Base-by-base conservation (phyloP, 768 basidiomycete species). In the Porpolomopsis calyptriformis region DNA sequence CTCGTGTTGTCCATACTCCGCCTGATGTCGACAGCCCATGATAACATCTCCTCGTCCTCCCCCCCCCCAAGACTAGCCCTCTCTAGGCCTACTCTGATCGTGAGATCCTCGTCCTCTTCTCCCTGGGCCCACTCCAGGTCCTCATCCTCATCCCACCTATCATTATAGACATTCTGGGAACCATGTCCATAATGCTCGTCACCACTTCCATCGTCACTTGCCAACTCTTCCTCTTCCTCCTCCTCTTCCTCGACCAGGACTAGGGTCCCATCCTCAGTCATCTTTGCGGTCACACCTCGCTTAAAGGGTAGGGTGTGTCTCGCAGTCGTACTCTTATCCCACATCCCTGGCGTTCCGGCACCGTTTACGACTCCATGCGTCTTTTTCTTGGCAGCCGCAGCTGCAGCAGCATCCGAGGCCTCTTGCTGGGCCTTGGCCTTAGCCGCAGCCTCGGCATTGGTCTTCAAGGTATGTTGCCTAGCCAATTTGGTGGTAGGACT, bases 401-500 rank as follows among this genome's bases (percentile, higher is more conserved):
- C 49, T 94, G 77, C 4, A 92, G 94, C n/a, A n/a, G n/a, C n/a
- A n/a, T n/a, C n/a, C n/a, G n/a, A n/a, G n/a, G n/a, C n/a, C n/a
- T n/a, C n/a, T n/a, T n/a, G n/a, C n/a, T n/a, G n/a, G n/a, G n/a
- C n/a, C n/a, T n/a, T n/a, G n/a, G n/a, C n/a, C n/a, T n/a, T n/a
- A n/a, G n/a, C n/a, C n/a, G n/a, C n/a, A n/a, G n/a, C n/a, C n/a
- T n/a, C n/a, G n/a, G n/a, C n/a, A n/a, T n/a, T n/a, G n/a, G n/a
- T n/a, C n/a, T n/a, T n/a, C n/a, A n/a, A n/a, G n/a, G n/a, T n/a
- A 62, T 94, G 91, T 60, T 92, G 88, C 34, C 92, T 61, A 1
- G 88, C 91, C 8, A 94, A 73, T 60, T 85, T 82, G 2, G 92
- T 92, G 12, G 92, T 92, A 6, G 92, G 92, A 55, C 85, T 86